phyloP scores from a whole-genome alignment of 1,284 basidiomycete genomes.

The Abortiporus biennis region DNA sequence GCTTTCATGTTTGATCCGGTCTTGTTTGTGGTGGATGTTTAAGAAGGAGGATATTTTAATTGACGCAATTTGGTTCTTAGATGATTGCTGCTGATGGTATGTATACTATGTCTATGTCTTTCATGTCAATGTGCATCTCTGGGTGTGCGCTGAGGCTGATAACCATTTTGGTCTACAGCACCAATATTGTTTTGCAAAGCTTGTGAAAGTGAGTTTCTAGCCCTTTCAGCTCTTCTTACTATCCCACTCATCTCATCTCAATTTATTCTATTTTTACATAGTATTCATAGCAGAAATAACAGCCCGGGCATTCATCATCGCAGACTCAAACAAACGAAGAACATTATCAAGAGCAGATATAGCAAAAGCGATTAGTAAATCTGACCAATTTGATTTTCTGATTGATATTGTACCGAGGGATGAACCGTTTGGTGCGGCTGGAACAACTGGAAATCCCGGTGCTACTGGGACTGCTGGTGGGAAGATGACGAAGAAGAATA shows the following conservation, averaged over 20 bases:
- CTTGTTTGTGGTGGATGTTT: neutral
- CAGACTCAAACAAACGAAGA: conserved; percentile 88
- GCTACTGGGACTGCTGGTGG: conserved; percentile 16
- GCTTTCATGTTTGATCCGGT: neutral
- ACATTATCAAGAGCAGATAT: conserved; percentile 90
- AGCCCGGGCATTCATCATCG: conserved; percentile 88
- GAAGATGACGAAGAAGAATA: conserved; percentile 20
- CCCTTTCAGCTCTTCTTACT: conserved; percentile 4
- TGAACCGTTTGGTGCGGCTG: conserved; percentile 35
- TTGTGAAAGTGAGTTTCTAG: conserved; percentile 76
- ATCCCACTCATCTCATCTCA: neutral
- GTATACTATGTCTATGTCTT: conserved; percentile 18
- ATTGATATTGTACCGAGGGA: conserved; percentile 90
- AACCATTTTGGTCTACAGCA: conserved; percentile 36
- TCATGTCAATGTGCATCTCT: too few relatives aligned
- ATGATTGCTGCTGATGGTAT: conserved; percentile 94
- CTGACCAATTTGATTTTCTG: conserved; percentile 90
- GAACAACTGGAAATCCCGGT: conserved; percentile 11
- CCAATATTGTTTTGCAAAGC: conserved; percentile 94
- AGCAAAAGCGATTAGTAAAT: conserved; percentile 82
- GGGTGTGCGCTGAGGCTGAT: conserved; percentile 9
- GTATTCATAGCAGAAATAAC: conserved; percentile 96
- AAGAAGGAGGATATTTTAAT: too few relatives aligned
- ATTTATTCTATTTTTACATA: conserved; percentile 24
- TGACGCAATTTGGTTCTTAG: conserved; percentile 36